Conservation (phyloP, 2,329 filamentous ascomycete genomes). For the Sarocladium kiliense region DNA sequence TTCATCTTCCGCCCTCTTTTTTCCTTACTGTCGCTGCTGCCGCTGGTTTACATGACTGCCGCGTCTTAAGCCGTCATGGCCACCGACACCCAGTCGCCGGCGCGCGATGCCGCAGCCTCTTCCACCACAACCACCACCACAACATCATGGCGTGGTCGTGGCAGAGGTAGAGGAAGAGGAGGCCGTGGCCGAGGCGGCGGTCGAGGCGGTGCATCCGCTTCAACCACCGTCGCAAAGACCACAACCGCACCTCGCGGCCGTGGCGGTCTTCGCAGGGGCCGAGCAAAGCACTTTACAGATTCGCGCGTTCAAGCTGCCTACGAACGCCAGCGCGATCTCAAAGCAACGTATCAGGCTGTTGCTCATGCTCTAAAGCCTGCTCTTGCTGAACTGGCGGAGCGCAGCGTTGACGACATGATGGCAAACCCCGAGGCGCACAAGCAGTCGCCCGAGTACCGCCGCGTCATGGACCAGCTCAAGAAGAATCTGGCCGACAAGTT, state of each 20-base stretch:
- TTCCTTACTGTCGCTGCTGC: background rate
- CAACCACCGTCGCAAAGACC: slow-evolving; percentile 8
- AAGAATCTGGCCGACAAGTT: slow-evolving; percentile 25
- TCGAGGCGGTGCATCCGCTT: slow-evolving; percentile 16
- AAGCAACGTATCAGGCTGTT: slow-evolving; percentile 59
- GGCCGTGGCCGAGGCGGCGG: slow-evolving; percentile 19
- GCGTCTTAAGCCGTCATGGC: slow-evolving; percentile 26
- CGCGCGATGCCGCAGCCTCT: slow-evolving; percentile 23
- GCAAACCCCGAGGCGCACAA: slow-evolving; percentile 48
- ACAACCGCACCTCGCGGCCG: slow-evolving; percentile 16
- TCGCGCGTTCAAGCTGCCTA: slow-evolving; percentile 51
- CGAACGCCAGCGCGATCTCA: slow-evolving; percentile 62
- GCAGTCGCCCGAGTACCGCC: slow-evolving; percentile 46
- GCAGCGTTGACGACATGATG: slow-evolving; percentile 52
- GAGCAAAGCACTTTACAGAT: slow-evolving; percentile 52
- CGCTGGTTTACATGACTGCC: slow-evolving; percentile 13
- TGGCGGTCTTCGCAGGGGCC: slow-evolving; percentile 38
- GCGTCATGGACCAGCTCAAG: slow-evolving; percentile 45
- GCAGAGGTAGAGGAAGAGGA: slow-evolving; percentile 26
- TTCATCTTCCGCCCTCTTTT: background rate
- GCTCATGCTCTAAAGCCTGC: slow-evolving; percentile 58
- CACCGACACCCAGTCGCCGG: slow-evolving; percentile 31
- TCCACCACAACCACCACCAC: slow-evolving; percentile 15
- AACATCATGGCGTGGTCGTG: slow-evolving; percentile 24
- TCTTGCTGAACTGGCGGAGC: slow-evolving; percentile 59